phyloP scores from a whole-genome alignment of 257 asterid genomes.

The Penstemon eatonii region DNA sequence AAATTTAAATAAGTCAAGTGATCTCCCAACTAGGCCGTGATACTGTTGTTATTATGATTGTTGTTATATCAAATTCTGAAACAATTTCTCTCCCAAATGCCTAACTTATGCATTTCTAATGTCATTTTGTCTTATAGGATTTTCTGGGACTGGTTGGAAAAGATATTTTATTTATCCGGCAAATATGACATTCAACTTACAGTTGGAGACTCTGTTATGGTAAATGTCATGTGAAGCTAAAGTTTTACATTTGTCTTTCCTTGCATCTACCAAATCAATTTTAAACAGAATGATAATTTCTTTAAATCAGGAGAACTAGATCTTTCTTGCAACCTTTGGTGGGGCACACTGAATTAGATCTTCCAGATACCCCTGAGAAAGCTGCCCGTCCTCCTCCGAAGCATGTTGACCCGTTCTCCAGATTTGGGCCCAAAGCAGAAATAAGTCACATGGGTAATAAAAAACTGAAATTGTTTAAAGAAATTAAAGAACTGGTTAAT shows the following conservation, averaged over 20 bases:
- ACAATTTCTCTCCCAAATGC: constrained; percentile 6
- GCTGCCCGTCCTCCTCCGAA: constrained; percentile 84
- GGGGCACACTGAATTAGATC: constrained; percentile 76
- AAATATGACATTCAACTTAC: constrained; percentile 81
- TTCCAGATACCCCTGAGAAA: constrained; percentile 92
- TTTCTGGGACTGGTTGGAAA: constrained; percentile 97
- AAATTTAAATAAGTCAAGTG: constrained; percentile 12
- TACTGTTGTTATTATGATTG: constrained; percentile 11
- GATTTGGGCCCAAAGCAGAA: constrained; percentile 91
- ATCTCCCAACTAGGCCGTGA: constrained; percentile 5
- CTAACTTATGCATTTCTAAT: constrained; percentile 24
- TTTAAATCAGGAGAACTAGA: constrained; percentile 81
- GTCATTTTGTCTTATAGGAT: constrained; percentile 61
- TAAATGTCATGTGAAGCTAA: constrained; percentile 33
- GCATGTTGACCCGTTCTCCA: constrained; percentile 65
- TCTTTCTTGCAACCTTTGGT: constrained; percentile 78
- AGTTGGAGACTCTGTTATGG: constrained; percentile 91
- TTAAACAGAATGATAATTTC: constrained; percentile 5
- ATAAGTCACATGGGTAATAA: constrained; percentile 81
- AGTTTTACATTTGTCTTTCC: constrained; percentile 12
- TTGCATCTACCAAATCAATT: constrained; percentile 1
- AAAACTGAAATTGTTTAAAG: too few relatives aligned
- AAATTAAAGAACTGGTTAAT: too few relatives aligned
- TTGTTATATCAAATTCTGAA: constrained; percentile 12
- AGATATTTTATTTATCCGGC: constrained; percentile 84